Conservation (phyloP, 768 basidiomycete genomes). For the Rickenella mellea region DNA sequence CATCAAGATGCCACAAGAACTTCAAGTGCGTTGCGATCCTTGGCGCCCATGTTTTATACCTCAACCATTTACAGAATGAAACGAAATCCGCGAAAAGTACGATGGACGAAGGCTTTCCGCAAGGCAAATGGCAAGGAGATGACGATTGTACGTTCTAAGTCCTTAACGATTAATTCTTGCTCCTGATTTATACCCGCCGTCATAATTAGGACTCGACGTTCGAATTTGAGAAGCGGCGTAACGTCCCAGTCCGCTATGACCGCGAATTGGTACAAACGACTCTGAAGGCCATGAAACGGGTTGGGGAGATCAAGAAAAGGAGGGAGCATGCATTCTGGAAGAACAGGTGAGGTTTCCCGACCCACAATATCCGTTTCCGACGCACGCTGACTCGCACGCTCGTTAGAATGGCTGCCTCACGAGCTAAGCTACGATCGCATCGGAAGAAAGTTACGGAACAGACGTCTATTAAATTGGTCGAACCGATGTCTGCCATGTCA, state of each 20-base stretch:
- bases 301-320: slow-evolving; percentile 84
- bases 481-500: slow-evolving; percentile 44
- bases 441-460: slow-evolving; percentile 48
- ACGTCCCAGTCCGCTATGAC: slow-evolving; percentile 94
- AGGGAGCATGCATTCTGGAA: slow-evolving; percentile 96
- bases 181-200: not conserved
- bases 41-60: not conserved
- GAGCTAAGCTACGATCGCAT: slow-evolving; percentile 68
- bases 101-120: slow-evolving; percentile 99
- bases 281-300: slow-evolving; percentile 90
- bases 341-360: slow-evolving; percentile 50
- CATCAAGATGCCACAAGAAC: slow-evolving; percentile 88
- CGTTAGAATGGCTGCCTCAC: slow-evolving; percentile 73
- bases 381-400: not conserved
- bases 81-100: slow-evolving; percentile 95
- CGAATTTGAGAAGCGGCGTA: slow-evolving; percentile 98
- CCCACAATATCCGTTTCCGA: not conserved
- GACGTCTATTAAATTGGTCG: slow-evolving; percentile 51
- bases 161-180: not conserved
- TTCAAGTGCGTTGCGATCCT: slow-evolving; percentile 65
- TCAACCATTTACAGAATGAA: slow-evolving; percentile 66
- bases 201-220: slow-evolving; percentile 91
- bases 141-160: slow-evolving; percentile 70
- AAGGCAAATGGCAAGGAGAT: slow-evolving; percentile 99
- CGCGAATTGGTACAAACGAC: slow-evolving; percentile 89